A percentile compares a stretch with the other conserved stretches of the same genome.
These are phyloP conservation scores for Melampsora larici-populina DNA, from an alignment of 1,284 basidiomycete species.

Conservation along the genomic window DNA sequence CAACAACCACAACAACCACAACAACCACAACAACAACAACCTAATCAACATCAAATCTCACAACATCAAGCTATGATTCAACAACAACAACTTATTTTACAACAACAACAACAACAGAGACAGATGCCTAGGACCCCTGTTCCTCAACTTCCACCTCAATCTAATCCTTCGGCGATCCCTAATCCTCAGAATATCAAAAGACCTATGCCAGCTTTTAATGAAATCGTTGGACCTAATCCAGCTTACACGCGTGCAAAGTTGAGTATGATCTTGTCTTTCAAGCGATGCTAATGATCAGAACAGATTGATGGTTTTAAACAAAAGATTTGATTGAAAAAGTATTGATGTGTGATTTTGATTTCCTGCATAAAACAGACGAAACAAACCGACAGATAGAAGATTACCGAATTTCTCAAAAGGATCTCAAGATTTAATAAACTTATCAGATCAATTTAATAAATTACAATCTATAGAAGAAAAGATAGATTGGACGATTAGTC, in stretches of 20 bases:
- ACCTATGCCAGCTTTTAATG: conserved; percentile 12
- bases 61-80: background rate
- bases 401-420: conserved; percentile 6
- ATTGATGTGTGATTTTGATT: too few species aligned
- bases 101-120: conserved; percentile 3
- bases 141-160: conserved; percentile 1
- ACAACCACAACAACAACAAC: background rate
- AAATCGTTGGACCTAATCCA: conserved; percentile 23
- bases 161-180: background rate
- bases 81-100: conserved; percentile 6
- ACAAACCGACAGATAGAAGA: conserved; percentile 34
- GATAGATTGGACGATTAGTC: conserved; percentile 37
- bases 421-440: too few species aligned
- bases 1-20: background rate
- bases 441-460: background rate
- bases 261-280: background rate
- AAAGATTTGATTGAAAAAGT: too few species aligned
- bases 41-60: background rate
- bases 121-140: background rate
- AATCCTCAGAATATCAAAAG: conserved; percentile 10
- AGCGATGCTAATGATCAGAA: background rate
- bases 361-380: conserved; percentile 7
- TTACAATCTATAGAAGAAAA: conserved; percentile 29
- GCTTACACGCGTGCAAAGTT: conserved; percentile 31
- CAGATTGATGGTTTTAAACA: background rate